Conservation (phyloP, 768 basidiomycete genomes). For the Gloeopeniophorella convolvens region DNA sequence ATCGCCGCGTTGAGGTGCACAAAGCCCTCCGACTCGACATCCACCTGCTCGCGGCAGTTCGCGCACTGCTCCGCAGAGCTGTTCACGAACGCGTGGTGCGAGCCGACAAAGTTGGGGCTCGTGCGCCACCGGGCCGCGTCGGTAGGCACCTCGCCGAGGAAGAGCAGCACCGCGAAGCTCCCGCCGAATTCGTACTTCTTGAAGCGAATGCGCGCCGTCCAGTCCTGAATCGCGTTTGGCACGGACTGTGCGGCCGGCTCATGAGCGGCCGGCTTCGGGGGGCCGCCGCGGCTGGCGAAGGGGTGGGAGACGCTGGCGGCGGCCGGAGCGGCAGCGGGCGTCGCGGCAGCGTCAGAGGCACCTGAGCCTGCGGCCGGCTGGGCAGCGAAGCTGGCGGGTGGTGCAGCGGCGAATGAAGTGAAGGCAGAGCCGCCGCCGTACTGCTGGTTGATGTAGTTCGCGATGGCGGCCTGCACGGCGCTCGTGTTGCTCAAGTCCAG, state of each 20-base stretch:
- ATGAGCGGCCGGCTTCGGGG: neutral
- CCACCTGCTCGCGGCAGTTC: conserved; percentile 32
- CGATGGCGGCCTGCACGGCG: conserved; percentile 30
- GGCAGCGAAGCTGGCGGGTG: conserved; percentile 16
- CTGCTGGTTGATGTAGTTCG: conserved; percentile 30
- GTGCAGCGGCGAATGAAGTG: neutral
- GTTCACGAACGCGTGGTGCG: conserved; percentile 39
- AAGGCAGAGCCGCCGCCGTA: conserved; percentile 26
- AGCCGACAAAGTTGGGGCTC: conserved; percentile 35
- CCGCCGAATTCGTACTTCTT: conserved; percentile 38
- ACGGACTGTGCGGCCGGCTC: neutral
- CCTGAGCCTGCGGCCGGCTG: neutral
- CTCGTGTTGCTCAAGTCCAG: conserved; percentile 28
- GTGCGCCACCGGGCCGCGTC: conserved; percentile 34
- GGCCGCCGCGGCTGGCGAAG: conserved; percentile 1
- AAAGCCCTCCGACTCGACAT: conserved; percentile 35
- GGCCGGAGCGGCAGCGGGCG: neutral
- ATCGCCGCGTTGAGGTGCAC: conserved; percentile 38
- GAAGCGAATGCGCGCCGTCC: conserved; percentile 37
- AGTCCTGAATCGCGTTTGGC: conserved; percentile 27
- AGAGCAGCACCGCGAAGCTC: conserved; percentile 41
- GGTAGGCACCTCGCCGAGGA: conserved; percentile 38
- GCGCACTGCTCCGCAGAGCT: conserved; percentile 30
- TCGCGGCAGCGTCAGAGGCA: neutral
- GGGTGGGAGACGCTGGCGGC: neutral